These are phyloP conservation scores for Naematelia aurantialba DNA, from an alignment of 768 basidiomycete species.

Conservation along the genomic window DNA sequence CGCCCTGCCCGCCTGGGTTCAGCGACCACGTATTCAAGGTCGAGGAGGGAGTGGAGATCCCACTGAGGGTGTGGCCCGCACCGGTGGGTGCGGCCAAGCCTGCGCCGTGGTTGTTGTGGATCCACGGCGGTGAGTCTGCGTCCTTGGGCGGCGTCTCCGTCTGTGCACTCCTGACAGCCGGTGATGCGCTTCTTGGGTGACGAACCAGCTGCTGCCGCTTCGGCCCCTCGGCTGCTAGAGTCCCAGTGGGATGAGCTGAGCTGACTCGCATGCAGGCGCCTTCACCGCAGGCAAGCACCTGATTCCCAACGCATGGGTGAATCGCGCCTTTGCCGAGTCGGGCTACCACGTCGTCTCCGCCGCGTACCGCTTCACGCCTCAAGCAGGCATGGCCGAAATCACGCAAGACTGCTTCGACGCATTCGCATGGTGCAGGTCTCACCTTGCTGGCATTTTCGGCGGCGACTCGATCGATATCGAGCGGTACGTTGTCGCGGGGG, in stretches of 20 bases:
- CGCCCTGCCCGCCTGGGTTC: conserved; percentile 19
- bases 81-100: neutral
- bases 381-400: conserved; percentile 13
- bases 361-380: conserved; percentile 24
- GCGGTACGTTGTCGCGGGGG: conserved; percentile 20
- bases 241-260: neutral
- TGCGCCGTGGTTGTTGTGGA: conserved; percentile 25
- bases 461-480: conserved; percentile 10
- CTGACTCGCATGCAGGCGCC: too few species aligned
- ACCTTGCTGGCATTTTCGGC: conserved; percentile 17
- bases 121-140: too few species aligned
- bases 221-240: too few species aligned
- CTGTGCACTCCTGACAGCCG: too few species aligned
- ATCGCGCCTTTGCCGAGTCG: conserved; percentile 13
- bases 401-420: conserved; percentile 15
- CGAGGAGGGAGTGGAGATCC: conserved; percentile 15
- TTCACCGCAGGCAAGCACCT: conserved; percentile 17
- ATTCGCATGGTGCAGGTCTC: conserved; percentile 18
- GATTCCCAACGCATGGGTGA: conserved; percentile 22
- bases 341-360: conserved; percentile 28
- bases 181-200: neutral
- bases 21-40: conserved; percentile 17
- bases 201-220: neutral
- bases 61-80: conserved; percentile 21
- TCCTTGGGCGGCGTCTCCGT: too few species aligned